Base-by-base conservation (phyloP, 2,329 filamentous ascomycete genomes). In the Dactylellina haptotyla region DNA sequence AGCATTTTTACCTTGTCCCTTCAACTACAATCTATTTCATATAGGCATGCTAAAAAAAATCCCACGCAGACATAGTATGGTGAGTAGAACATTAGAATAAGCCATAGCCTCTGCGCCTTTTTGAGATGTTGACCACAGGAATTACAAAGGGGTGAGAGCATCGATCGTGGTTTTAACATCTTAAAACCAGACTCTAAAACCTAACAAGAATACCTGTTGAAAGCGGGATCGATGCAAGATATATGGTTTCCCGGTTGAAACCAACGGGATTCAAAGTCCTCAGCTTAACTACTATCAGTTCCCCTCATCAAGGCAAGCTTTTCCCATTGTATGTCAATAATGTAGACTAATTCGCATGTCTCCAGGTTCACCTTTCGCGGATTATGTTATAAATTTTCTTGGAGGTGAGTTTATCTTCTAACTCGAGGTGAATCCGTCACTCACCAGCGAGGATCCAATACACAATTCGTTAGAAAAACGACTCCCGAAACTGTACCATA, bases 151-250 rank as follows among this genome's bases (percentile, higher is more conserved):
- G 76, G 76, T 77, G 75, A 62, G 65, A 53, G 18, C 18, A 30
- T 20, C 20, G 46, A 57, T 18, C 5, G 16, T 16, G 18, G 32
- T 32, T 20, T 56, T 41, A 39, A 26, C 4, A 41, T 56, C 23
- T 32, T 9, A 32, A 28, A 43, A 32, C 23, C n/a, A 2, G 56
- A 10, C 26, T 4, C 20, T 23, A 20, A 16, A n/a, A 32, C 53
- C 43, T 58, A 26, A 63, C 53, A 18, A 23, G 3, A 20, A 39
- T 10, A 32, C 28, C 32, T 26, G 39, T 43, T 16, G 16, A 46
- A 69, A 39, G 88, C 51, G 87, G 88, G 1, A 82, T 90, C 2
- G 88, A 89, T 78, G 85, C 87, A 8, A 83, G 88, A 48, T 88
- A 88, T 79, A 88, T 89, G 87, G 86, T 89, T 59, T 86, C 87